Evolutionary conservation across 2,329 filamentous ascomycete genomes (phyloP), one percentile per base, ranked within the genome.

Genomic region (Fusarium falciforme): DNA sequence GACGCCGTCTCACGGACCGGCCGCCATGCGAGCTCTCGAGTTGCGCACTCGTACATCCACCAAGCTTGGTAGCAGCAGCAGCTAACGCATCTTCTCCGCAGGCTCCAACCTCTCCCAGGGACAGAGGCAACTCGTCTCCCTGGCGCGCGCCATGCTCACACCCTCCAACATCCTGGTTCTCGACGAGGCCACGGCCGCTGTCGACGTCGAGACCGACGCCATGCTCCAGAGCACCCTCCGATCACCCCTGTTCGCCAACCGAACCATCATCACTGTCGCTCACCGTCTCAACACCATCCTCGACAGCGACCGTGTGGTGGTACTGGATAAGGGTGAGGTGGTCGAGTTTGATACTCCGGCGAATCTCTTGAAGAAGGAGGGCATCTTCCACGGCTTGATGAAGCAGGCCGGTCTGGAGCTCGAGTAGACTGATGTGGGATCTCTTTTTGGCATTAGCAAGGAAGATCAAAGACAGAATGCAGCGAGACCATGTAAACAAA

Each of bases 201-300:
- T 92, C 12, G 90, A 93, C 79, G 87, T 93, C 47, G 88, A 93
- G 83, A 93, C 91, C 27, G 91, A 93, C 79, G 89, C 89, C 64
- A 85, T 92, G 84, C 84, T 93, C 64, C 91, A 93, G 84, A 83
- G 84, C 57, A 93, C 91, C 29, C 85, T 92, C 64, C 88, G 91
- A 36, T 89, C 89, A 38, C 88, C 89, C 25, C 82, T 92, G 17
- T 99, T 99, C 85, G 89, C 92, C 71, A 94, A 98, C 83, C 91
- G 94, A 63, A 99, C 96, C 40, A 98, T 99, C 83, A 97, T 99
- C 83, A 99, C 96, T 1, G 98, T 99, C 79, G 96, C 96, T 29
- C 96, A 99, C 85, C 92, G 96, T 64, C 97, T 99, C 86, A 98
- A 98, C 85, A 99, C 96, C 12, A 98, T 99, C 78, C 89, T 99